phyloP scores from a whole-genome alignment of 495 filamentous ascomycete genomes.

The Penicillium odoratum region DNA sequence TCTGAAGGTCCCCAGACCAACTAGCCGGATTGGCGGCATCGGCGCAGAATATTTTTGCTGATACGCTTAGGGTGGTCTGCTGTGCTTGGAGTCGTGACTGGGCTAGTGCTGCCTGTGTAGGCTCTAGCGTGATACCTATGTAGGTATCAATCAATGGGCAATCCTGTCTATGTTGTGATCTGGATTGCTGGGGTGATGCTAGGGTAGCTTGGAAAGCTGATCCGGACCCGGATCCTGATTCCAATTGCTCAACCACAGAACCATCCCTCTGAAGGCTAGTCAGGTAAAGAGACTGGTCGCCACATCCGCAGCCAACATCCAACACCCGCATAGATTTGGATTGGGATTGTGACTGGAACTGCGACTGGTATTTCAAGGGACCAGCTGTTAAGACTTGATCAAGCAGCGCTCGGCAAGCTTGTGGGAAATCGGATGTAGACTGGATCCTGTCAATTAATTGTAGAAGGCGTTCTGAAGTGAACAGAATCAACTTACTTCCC shows the following conservation, averaged over 20 bases:
- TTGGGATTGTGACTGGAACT: neutral
- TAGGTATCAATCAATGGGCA: constrained; percentile 35
- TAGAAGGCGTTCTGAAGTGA: neutral
- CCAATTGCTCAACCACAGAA: neutral
- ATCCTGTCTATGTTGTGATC: neutral
- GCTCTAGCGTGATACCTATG: constrained; percentile 43
- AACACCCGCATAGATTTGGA: constrained; percentile 30
- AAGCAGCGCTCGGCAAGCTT: constrained; percentile 43
- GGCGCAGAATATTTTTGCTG: constrained; percentile 31
- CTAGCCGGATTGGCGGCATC: constrained; percentile 31
- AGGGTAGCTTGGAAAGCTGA: neutral
- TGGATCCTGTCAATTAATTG: constrained; percentile 11
- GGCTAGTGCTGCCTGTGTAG: constrained; percentile 33
- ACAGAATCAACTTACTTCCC: constrained; percentile 9
- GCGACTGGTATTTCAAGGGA: constrained; percentile 14
- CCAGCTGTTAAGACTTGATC: constrained; percentile 40
- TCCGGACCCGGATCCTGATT: neutral
- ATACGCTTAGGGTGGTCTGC: neutral
- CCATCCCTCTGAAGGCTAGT: neutral
- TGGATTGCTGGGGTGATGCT: neutral
- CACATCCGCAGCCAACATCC: constrained; percentile 53
- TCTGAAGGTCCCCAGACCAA: constrained; percentile 27
- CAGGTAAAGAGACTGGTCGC: constrained; percentile 46
- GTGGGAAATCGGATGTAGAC: constrained; percentile 34
- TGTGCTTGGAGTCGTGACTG: constrained; percentile 16